Percentiles rank a stretch among this genome's conserved stretches.
Evolutionary conservation across 441 rosid species (phyloP).

Genomic region (Kokia cookei): DNA sequence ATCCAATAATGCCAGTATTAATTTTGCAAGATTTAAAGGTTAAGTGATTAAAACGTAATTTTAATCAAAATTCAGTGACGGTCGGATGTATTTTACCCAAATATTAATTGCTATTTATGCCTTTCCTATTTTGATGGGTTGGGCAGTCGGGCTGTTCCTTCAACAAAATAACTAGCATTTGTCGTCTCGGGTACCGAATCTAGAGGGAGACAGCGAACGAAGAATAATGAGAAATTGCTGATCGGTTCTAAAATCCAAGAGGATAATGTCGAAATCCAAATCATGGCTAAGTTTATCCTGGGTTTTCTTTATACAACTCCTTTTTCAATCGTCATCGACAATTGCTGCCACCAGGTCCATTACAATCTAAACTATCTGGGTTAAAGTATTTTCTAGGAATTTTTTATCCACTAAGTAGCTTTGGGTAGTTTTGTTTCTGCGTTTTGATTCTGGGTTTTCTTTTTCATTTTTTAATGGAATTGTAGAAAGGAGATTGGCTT

Average conservation of each 20-base stretch:
- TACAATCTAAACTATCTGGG: not conserved
- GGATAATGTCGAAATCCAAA: not conserved
- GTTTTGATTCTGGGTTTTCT: not conserved
- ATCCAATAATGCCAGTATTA: too few relatives aligned
- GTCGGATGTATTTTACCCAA: too few relatives aligned
- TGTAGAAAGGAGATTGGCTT: constrained; percentile 62
- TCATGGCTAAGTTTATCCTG: not conserved
- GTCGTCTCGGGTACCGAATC: not conserved
- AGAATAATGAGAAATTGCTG: not conserved
- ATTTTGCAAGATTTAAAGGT: too few relatives aligned
- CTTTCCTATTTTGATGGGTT: not conserved
- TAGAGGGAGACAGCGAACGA: not conserved
- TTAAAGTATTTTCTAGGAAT: not conserved
- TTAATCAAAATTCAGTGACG: too few relatives aligned
- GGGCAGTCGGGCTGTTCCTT: not conserved
- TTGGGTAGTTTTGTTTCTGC: not conserved
- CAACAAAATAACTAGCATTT: not conserved
- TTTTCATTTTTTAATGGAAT: not conserved
- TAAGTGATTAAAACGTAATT: too few relatives aligned
- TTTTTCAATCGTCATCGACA: not conserved
- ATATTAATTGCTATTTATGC: not conserved
- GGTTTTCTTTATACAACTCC: not conserved
- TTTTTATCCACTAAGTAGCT: not conserved
- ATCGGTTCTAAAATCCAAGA: not conserved
- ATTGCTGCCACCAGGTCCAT: not conserved